Conservation (phyloP, 768 basidiomycete species). For the Amanita inopinata region DNA sequence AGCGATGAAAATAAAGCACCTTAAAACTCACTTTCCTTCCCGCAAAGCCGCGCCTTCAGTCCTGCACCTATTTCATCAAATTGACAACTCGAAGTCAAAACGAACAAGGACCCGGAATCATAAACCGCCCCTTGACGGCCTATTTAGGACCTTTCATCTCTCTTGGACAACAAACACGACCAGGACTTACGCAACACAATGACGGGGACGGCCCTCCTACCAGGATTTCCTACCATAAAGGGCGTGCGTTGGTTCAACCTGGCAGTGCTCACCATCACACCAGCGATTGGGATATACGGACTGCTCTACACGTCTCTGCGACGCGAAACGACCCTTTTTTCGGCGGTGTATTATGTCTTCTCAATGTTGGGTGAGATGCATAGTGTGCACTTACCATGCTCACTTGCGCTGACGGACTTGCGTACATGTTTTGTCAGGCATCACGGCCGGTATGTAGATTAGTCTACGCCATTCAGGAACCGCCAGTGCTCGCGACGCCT, state of each 20-base stretch:
- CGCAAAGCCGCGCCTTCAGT: too few species aligned
- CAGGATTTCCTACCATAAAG: conserved; percentile 36
- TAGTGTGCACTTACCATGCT: conserved; percentile 12
- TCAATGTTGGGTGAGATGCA: conserved; percentile 84
- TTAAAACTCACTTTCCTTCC: too few species aligned
- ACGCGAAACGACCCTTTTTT: conserved; percentile 48
- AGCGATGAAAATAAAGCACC: background rate
- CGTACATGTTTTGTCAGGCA: conserved; percentile 23
- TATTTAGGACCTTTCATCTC: background rate
- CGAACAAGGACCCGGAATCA: background rate
- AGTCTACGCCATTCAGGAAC: too few species aligned
- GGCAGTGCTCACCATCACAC: conserved; percentile 57
- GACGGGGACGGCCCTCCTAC: conserved; percentile 5
- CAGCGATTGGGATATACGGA: conserved; percentile 64
- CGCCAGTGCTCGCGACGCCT: background rate
- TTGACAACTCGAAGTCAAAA: conserved; percentile 5
- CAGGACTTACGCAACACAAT: background rate
- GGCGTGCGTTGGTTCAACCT: conserved; percentile 75
- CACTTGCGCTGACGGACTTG: conserved; percentile 9
- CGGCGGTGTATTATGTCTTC: conserved; percentile 67
- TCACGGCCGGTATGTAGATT: conserved; percentile 42
- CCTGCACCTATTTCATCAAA: too few species aligned
- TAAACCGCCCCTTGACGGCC: background rate
- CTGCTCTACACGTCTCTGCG: conserved; percentile 35
- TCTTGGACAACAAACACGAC: background rate